Evolutionary conservation across 176 grass and related monocot genomes (phyloP).

Genomic region (Oryza nivara): DNA sequence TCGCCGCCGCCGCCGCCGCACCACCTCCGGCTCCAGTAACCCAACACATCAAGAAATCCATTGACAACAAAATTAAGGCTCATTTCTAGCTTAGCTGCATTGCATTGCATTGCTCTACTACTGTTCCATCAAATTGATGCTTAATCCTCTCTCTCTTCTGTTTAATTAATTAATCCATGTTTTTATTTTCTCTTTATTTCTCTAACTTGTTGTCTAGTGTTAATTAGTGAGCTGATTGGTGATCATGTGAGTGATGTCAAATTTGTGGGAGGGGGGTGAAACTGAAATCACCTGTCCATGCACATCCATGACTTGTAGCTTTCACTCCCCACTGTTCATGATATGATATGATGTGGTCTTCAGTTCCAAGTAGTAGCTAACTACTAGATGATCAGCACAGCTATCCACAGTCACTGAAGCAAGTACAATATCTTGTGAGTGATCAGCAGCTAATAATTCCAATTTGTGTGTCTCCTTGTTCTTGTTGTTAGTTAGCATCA

Average conservation of each 20-base stretch:
- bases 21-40: slow-evolving; percentile 37
- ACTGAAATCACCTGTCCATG: slow-evolving; percentile 16
- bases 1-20: slow-evolving; percentile 21
- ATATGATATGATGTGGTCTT: not conserved
- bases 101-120: slow-evolving; percentile 20
- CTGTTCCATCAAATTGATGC: slow-evolving; percentile 46
- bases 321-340: not conserved
- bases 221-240: slow-evolving; percentile 3
- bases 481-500: not conserved
- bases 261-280: slow-evolving; percentile 12
- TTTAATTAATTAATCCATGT: not conserved
- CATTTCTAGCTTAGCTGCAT: not conserved
- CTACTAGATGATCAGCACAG: not conserved
- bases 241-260: slow-evolving; percentile 6
- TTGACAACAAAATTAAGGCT: not conserved
- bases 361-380: not conserved
- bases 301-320: not conserved
- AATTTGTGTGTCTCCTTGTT: not conserved
- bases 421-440: not conserved
- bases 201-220: slow-evolving; percentile 18
- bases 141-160: not conserved
- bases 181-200: not conserved
- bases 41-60: not conserved
- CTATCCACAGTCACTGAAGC: not conserved
- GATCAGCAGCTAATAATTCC: slow-evolving; percentile 17